These are phyloP conservation scores for Aspergillus calidoustus DNA, from an alignment of 2,329 filamentous ascomycete genomes.

Conservation along the genomic window DNA sequence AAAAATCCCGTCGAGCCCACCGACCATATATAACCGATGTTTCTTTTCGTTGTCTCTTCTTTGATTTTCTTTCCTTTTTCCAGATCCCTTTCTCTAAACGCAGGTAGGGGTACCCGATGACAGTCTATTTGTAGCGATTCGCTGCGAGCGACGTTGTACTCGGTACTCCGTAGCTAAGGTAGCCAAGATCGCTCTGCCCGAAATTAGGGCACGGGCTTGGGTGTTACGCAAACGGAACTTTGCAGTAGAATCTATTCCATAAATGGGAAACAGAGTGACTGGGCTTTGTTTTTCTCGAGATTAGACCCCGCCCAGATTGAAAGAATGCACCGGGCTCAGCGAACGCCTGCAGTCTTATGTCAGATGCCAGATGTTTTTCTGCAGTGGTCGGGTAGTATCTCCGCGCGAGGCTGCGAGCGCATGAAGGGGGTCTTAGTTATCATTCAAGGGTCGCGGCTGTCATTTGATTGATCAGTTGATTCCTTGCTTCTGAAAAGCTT, in stretches of 20 bases:
- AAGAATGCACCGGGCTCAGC: not conserved
- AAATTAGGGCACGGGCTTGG: not conserved
- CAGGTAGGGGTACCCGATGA: not conserved
- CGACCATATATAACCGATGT: not conserved
- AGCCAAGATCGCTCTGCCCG: not conserved
- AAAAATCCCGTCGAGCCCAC: not conserved
- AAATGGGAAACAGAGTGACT: not conserved
- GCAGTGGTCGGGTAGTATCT: not conserved
- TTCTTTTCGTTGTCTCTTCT: not conserved
- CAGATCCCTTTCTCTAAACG: not conserved
- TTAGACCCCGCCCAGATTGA: not conserved
- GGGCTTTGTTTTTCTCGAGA: not conserved
- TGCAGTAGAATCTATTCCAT: not conserved
- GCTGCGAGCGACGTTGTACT: no score
- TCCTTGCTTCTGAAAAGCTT: no score
- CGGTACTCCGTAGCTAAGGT: not conserved
- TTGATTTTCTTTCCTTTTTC: not conserved
- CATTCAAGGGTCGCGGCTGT: no score
- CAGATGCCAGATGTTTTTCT: not conserved
- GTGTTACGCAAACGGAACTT: not conserved
- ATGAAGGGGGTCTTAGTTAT: no score
- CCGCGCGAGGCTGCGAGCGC: no score
- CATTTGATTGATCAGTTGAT: no score
- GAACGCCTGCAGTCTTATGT: not conserved
- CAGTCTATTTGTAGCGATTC: not conserved